phyloP scores from a whole-genome alignment of 164 flowering plant genomes.

The Dillenia suffruticosa region DNA sequence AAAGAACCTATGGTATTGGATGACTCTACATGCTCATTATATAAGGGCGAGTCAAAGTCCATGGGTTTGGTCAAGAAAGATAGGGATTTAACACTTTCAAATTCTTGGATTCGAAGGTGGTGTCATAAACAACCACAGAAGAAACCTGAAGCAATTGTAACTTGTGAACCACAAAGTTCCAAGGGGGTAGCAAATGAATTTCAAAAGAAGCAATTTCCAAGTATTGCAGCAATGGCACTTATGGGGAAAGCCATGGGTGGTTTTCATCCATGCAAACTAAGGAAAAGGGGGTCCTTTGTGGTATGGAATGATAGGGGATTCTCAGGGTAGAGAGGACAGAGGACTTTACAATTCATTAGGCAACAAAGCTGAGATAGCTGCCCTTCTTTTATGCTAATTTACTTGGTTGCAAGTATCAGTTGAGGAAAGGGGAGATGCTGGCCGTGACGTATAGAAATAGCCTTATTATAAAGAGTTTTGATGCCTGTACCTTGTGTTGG shows the following conservation, averaged over 20 bases:
- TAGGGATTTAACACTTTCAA: conserved; percentile 26
- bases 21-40: conserved; percentile 7
- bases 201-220: conserved; percentile 61
- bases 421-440: no score
- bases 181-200: conserved; percentile 30
- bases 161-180: conserved; percentile 38
- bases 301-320: conserved; percentile 56
- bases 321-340: neutral
- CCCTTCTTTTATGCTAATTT: no score
- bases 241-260: conserved; percentile 82
- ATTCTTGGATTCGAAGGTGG: conserved; percentile 85
- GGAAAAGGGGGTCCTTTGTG: conserved; percentile 48
- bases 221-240: conserved; percentile 87
- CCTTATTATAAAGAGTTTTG: no score
- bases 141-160: conserved; percentile 20
- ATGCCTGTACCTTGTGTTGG: no score
- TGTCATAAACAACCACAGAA: conserved; percentile 19
- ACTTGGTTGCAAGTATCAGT: no score
- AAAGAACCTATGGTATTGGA: conserved; percentile 17
- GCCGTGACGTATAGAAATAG: no score
- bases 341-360: no score
- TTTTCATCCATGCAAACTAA: conserved; percentile 48
- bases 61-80: conserved; percentile 16
- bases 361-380: no score
- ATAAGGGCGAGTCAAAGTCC: conserved; percentile 19